Evolutionary conservation across 2,329 filamentous ascomycete genomes (phyloP), one percentile per base, ranked within the genome.

Genomic region (Diaporthe citriasiana): DNA sequence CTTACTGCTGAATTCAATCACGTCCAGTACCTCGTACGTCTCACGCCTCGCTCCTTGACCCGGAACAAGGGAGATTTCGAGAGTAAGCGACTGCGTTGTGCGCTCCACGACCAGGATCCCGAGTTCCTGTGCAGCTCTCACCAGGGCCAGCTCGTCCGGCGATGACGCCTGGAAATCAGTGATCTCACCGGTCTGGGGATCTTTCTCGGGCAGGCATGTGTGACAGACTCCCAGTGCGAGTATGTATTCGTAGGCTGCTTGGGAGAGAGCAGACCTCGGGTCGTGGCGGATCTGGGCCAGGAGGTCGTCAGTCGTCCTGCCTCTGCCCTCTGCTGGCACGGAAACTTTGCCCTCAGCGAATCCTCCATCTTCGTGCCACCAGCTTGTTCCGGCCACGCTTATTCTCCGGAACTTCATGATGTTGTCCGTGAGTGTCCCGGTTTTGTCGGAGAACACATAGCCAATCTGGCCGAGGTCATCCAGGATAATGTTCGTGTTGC

Each of bases 391-490:
- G 3, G 94, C 95, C 45, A 98, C 92, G 78, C 94, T 97, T 82
- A 98, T 89, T 81, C 97, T 98, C 55, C 95, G 93, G 81, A 98
- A 98, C 76, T 95, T 94, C 96, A 98, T 98, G 13, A 95, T 88
- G 77, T 98, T 98, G 78, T 98, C 95, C 1, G 95, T 98, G 77
- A 98, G 85, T 0, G 95, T 98, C 2, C 95, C 95, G 0, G 95
- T 98, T 85, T 98, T 98, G 82, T 98, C 95, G 0, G 95, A 97
- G 79, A 98, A 97, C 30, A 97, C 90, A 79, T 97, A 97, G 77
- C 89, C 94, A 74, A 98, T 91, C 83, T 98, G 96, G 0, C 95
- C 95, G 0, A 98, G 87, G 79, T 98, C 96, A 80, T 98, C 95
- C 74, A 98, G 92, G 80, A 98, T 98, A 0, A 95, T 98, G 38